Evolutionary conservation across 2,329 filamentous ascomycete genomes (phyloP), one percentile per base, ranked within the genome.

Genomic region (Davidsoniella neocaledoniae): DNA sequence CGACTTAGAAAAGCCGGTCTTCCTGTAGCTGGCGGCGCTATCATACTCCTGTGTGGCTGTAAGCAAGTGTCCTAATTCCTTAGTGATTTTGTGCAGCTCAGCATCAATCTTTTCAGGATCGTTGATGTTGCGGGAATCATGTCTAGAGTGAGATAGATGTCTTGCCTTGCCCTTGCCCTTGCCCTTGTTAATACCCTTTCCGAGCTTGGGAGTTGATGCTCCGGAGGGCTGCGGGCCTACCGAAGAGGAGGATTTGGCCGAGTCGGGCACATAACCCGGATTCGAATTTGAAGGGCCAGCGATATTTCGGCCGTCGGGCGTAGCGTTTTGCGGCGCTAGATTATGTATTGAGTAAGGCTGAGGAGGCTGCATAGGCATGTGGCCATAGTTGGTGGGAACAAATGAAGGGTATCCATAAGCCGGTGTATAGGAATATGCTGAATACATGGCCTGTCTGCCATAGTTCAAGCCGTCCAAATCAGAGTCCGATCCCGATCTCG

Each of bases 31-130:
- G 5, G 29, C 9, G 1, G 47, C 19, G n/a, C 47, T 49, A 44
- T 49, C 47, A 29, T 49, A 49, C 41, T 49, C 40, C 19, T 49
- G 39, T 21, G 47, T 49, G 23, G 41, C 47, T 49, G 47, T 49
- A 49, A 49, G 47, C 36, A 49, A 43, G 16, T 45, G 29, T 45
- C 37, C 47, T 17, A 49, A 5, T 43, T 49, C 19, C 26, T 38
- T 26, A 10, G 41, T 36, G 5, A 49, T 41, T 21, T 42, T 37
- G 19, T 43, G 37, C 12, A 49, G 41, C 33, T 49, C 36, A 8
- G 16, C 23, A 16, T 49, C 48, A 9, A 49, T 33, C 4, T 44
- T 12, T 23, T 44, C 21, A 17, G 42, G 19, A 14, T 33, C 19
- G 37, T 33, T 33, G 29, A 33, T 33, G 29, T 12, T 49, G n/a